These are phyloP conservation scores for Taphrina communis DNA, from an alignment of 1,139 yeast species.

Conservation along the genomic window DNA sequence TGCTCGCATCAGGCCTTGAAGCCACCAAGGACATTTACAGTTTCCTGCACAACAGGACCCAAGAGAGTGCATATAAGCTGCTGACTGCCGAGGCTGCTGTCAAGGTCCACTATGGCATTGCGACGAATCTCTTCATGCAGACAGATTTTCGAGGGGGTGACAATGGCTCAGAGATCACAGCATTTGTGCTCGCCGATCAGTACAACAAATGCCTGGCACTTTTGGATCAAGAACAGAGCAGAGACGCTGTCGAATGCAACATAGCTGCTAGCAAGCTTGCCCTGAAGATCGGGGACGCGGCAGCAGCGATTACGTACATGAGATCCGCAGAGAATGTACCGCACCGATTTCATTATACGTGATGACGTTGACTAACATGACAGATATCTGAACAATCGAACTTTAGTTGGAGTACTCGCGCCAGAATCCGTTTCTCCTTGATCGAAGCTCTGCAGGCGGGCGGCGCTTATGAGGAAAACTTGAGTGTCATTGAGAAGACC, in stretches of 20 bases:
- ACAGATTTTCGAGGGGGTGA: slow-evolving; percentile 2
- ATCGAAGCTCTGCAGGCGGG: neutral
- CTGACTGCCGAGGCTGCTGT: neutral
- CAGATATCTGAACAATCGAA: slow-evolving; percentile 2
- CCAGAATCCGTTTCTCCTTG: slow-evolving; percentile 2
- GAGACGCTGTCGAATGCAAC: slow-evolving; percentile 11
- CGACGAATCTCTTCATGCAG: neutral
- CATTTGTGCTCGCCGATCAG: slow-evolving; percentile 15
- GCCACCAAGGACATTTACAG: neutral
- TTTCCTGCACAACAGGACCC: slow-evolving; percentile 21
- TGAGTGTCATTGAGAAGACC: neutral
- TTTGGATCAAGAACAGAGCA: neutral
- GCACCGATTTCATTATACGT: neutral
- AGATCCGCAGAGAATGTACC: slow-evolving; percentile 5
- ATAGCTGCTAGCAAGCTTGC: slow-evolving; percentile 11
- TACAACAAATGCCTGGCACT: slow-evolving; percentile 3
- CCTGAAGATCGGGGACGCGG: neutral
- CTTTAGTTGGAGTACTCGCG: neutral
- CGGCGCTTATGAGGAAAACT: neutral
- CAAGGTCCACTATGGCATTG: slow-evolving; percentile 17
- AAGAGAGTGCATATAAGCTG: slow-evolving; percentile 23
- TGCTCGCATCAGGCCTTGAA: too few species aligned
- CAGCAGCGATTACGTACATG: neutral
- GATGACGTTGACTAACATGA: neutral
- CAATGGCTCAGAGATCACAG: neutral